phyloP scores from a whole-genome alignment of 202 grass and related monocot genomes.

The Bolboschoenoplectus hybrid region DNA sequence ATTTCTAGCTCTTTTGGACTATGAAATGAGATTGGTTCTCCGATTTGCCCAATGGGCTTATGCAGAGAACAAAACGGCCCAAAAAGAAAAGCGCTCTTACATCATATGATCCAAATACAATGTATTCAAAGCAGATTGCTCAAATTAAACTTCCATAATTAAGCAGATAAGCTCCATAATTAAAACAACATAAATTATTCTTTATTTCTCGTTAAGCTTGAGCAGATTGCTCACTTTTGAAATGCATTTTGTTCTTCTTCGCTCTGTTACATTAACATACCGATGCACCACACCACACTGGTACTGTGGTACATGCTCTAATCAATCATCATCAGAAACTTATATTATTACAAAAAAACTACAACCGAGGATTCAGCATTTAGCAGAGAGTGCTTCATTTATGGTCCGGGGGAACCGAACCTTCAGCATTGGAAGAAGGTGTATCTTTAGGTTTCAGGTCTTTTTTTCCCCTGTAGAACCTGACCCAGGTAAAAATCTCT shows the following conservation, averaged over 20 bases:
- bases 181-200: no score
- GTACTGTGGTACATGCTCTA: not conserved
- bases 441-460: no score
- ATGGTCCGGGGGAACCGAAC: not conserved
- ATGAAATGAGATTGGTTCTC: not conserved
- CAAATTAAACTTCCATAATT: not conserved
- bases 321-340: not conserved
- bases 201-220: no score
- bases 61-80: no score
- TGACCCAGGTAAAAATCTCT: conserved; percentile 13
- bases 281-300: not conserved
- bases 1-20: not conserved
- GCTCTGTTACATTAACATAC: not conserved
- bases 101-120: no score
- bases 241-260: not conserved
- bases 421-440: not conserved
- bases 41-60: not conserved
- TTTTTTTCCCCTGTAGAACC: not conserved
- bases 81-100: not conserved
- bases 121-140: not conserved
- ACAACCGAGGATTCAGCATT: not conserved
- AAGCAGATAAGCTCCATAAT: no score
- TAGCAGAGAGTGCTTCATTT: not conserved
- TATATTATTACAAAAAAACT: not conserved
- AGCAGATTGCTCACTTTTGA: not conserved